Percentiles rank a stretch among this genome's conserved stretches.
These are phyloP conservation scores for Pisolithus microcarpus DNA, from an alignment of 768 basidiomycete species.

Conservation along the genomic window DNA sequence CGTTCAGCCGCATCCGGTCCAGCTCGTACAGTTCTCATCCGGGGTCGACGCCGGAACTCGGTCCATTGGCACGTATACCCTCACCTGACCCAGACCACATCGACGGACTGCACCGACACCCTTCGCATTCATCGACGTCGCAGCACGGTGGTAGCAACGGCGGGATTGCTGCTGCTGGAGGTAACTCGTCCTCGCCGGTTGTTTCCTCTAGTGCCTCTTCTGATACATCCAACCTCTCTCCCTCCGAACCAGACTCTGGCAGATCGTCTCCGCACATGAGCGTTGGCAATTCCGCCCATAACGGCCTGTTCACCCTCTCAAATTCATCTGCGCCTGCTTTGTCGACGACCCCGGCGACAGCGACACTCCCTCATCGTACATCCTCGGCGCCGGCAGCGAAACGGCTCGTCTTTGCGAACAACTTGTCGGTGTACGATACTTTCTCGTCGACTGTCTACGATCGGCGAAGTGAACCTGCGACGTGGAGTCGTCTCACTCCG, in stretches of 20 bases:
- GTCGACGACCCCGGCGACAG: conserved; percentile 43
- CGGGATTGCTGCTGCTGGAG: conserved; percentile 14
- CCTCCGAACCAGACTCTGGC: conserved; percentile 32
- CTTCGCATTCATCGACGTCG: conserved; percentile 39
- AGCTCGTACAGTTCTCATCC: conserved; percentile 70
- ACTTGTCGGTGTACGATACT: conserved; percentile 94
- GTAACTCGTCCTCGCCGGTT: conserved; percentile 42
- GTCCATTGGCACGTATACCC: conserved; percentile 77
- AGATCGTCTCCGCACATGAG: conserved; percentile 27
- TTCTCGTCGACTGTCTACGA: conserved; percentile 90
- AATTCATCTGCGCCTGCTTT: conserved; percentile 85
- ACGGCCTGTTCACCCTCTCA: conserved; percentile 71
- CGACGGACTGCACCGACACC: conserved; percentile 75
- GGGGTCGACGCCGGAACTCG: conserved; percentile 44
- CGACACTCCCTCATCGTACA: conserved; percentile 66
- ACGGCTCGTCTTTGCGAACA: conserved; percentile 81
- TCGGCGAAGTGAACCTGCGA: conserved; percentile 90
- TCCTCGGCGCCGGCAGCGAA: conserved; percentile 62
- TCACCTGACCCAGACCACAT: conserved; percentile 81
- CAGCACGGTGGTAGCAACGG: conserved; percentile 20
- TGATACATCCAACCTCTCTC: conserved; percentile 21
- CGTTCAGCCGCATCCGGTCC: conserved; percentile 55
- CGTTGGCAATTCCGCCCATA: no score
- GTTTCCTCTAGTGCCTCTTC: conserved; percentile 46
- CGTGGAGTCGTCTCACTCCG: conserved; percentile 94